phyloP scores from a whole-genome alignment of 176 grass and related monocot genomes.

The Bonia amplexicaulis region DNA sequence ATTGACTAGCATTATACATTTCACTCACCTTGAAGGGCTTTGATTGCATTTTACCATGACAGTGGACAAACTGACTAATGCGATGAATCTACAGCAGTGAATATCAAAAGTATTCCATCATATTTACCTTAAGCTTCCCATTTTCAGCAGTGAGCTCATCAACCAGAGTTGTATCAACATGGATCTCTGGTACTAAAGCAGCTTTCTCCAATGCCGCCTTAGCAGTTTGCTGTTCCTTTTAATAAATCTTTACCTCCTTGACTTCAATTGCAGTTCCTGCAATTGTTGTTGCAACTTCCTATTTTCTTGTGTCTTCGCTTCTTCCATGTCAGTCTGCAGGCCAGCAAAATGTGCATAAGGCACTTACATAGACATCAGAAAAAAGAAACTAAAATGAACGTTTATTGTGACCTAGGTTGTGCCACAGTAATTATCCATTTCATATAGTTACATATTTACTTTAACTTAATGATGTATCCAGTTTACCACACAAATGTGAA shows the following conservation, averaged over 20 bases:
- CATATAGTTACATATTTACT: conserved; percentile 3
- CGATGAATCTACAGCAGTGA: conserved; percentile 11
- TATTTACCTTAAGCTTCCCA: conserved; percentile 75
- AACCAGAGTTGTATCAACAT: conserved; percentile 66
- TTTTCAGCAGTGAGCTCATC: conserved; percentile 88
- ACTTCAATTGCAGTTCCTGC: conserved; percentile 63
- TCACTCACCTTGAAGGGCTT: not conserved
- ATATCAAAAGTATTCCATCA: conserved; percentile 5
- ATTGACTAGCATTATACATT: not conserved
- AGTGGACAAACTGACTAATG: not conserved
- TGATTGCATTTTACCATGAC: conserved; percentile 1
- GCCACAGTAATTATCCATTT: conserved; percentile 6
- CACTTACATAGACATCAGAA: not conserved
- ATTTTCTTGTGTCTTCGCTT: conserved; percentile 82
- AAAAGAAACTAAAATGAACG: conserved; percentile 1
- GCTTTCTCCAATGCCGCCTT: conserved; percentile 58
- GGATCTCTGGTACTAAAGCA: conserved; percentile 63
- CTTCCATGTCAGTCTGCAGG: conserved; percentile 81
- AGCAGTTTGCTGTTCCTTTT: conserved; percentile 53
- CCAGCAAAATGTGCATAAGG: conserved; percentile 11
- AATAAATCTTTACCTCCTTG: conserved; percentile 66
- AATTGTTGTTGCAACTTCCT: conserved; percentile 69
- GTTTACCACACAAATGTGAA: not conserved
- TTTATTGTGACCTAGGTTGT: not conserved
- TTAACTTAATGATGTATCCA: not conserved